Evolutionary conservation across 257 asterid genomes (phyloP).

Genomic region (Capsicum baccatum): DNA sequence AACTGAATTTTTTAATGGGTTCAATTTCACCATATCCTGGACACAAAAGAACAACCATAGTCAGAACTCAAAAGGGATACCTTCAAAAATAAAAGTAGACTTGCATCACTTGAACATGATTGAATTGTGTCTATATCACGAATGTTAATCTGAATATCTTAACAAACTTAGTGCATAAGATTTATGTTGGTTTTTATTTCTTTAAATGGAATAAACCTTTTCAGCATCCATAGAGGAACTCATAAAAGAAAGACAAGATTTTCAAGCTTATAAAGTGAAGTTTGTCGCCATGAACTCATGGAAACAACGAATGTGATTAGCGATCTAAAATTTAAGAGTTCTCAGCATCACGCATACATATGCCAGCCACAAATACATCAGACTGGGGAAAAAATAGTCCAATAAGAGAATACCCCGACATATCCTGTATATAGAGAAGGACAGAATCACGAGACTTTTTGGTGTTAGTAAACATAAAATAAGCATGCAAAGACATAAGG

Average conservation of each 20-base stretch:
- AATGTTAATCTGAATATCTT: background rate
- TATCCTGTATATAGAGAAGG: background rate
- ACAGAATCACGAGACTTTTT: slow-evolving; percentile 2
- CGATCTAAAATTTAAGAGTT: background rate
- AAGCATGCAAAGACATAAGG: background rate
- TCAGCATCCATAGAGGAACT: slow-evolving; percentile 7
- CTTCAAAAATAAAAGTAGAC: slow-evolving; percentile 13
- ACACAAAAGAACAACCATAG: slow-evolving; percentile 34
- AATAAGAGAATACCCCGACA: background rate
- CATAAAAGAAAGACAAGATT: slow-evolving; percentile 1
- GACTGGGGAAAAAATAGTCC: background rate
- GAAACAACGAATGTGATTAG: background rate
- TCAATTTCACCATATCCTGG: slow-evolving; percentile 59
- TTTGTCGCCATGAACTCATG: background rate
- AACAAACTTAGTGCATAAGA: background rate
- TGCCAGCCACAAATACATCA: slow-evolving; percentile 5
- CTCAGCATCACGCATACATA: background rate
- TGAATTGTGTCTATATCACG: background rate
- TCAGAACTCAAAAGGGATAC: background rate
- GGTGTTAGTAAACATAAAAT: background rate
- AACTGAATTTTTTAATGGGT: slow-evolving; percentile 55
- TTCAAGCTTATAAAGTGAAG: background rate
- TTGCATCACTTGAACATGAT: slow-evolving; percentile 12
- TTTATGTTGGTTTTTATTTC: background rate
- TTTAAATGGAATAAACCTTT: background rate